Conservation (phyloP, 495 filamentous ascomycete genomes). For the Tuber microsphaerosporum region DNA sequence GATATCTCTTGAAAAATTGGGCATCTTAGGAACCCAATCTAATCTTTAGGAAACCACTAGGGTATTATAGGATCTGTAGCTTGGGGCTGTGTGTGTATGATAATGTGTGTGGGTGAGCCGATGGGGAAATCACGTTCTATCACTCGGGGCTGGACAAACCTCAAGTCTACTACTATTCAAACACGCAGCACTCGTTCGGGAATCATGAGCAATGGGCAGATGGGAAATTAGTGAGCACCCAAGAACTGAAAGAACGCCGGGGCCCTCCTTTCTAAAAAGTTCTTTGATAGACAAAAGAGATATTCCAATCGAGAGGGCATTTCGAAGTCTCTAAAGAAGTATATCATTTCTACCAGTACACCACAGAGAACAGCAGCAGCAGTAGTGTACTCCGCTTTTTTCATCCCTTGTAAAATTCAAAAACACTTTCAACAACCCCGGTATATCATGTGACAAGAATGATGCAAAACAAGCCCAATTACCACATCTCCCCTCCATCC, state of each 20-base stretch:
- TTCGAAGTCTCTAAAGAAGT: background rate
- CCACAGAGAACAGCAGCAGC: background rate
- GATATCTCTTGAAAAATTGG: background rate
- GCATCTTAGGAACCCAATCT: background rate
- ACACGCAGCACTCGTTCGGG: background rate
- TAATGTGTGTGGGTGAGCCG: background rate
- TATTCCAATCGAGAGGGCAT: background rate
- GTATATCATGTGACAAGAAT: background rate
- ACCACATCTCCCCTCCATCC: constrained; percentile 12
- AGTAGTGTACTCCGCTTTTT: background rate
- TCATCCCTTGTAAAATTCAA: background rate
- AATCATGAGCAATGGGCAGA: background rate
- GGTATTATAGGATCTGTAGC: background rate
- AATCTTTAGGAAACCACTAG: background rate
- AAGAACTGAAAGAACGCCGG: background rate
- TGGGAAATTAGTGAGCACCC: background rate
- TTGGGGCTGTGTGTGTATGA: background rate
- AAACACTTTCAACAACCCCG: background rate
- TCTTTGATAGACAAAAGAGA: background rate
- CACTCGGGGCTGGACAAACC: background rate
- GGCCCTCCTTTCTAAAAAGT: background rate
- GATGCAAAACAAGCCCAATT: background rate
- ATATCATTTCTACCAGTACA: background rate
- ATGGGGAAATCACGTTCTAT: background rate
- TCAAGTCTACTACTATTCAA: background rate